A percentile compares a stretch with the other conserved stretches of the same genome.
Conservation (phyloP, 345 rosid species). For the Eucalyptus sideroxylon region DNA sequence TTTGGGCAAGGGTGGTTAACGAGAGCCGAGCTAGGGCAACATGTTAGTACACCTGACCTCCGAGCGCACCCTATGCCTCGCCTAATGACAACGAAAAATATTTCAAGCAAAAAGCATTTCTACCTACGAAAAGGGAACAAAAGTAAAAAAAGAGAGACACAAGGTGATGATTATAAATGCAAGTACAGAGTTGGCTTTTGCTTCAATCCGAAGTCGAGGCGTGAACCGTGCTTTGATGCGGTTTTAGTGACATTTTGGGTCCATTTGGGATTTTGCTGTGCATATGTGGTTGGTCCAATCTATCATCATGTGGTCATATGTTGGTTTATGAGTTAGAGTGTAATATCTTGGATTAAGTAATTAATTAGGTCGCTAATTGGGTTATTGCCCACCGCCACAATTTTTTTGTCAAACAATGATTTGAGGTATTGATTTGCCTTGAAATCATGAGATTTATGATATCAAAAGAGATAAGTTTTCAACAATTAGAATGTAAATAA, state of each 20-base stretch:
- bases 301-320: background rate
- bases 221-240: constrained; percentile 1
- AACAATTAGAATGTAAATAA: background rate
- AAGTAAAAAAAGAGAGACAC: background rate
- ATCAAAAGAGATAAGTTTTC: background rate
- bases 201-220: constrained; percentile 1
- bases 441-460: background rate
- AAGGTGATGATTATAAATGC: background rate
- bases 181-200: background rate
- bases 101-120: background rate
- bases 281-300: background rate
- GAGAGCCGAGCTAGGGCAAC: background rate
- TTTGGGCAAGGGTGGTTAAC: background rate
- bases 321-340: background rate
- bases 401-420: background rate
- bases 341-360: background rate
- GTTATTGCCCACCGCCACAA: background rate
- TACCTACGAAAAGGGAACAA: background rate
- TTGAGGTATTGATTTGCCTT: background rate
- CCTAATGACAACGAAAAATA: background rate
- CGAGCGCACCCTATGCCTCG: background rate
- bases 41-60: background rate
- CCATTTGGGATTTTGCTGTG: background rate
- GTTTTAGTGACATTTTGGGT: background rate
- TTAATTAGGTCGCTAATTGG: background rate